A percentile compares a stretch with the other conserved stretches of the same genome.
phyloP scores from a whole-genome alignment of 441 rosid genomes.

The Euphorbia neoarborescens region DNA sequence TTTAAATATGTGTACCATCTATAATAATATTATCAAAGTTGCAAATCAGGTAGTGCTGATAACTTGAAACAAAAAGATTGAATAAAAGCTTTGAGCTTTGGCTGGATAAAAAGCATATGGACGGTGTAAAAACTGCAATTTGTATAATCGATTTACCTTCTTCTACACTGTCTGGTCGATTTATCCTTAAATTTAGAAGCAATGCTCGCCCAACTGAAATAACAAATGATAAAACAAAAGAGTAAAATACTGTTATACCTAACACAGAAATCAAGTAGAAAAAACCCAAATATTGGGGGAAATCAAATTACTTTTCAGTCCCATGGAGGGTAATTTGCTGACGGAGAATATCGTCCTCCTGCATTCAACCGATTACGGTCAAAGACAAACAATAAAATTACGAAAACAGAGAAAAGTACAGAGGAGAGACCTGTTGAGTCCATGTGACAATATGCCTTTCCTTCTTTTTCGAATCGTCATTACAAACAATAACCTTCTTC shows the following conservation, averaged over 20 bases:
- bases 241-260: slow-evolving; percentile 9
- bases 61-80: slow-evolving; percentile 7
- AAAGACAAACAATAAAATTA: not conserved
- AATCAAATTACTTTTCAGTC: slow-evolving; percentile 58
- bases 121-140: slow-evolving; percentile 11
- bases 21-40: slow-evolving; percentile 15
- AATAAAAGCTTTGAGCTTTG: not conserved
- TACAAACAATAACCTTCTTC: slow-evolving; percentile 32
- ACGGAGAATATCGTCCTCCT: slow-evolving; percentile 93
- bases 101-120: not conserved
- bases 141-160: slow-evolving; percentile 49
- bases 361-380: slow-evolving; percentile 23
- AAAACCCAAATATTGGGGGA: not conserved
- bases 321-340: slow-evolving; percentile 75
- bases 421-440: slow-evolving; percentile 58
- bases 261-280: not conserved
- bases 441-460: slow-evolving; percentile 92
- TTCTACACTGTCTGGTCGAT: slow-evolving; percentile 90
- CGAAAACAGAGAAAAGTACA: not conserved
- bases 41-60: slow-evolving; percentile 16
- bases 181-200: slow-evolving; percentile 89
- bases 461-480: slow-evolving; percentile 83
- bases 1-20: slow-evolving; percentile 96
- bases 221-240: slow-evolving; percentile 20
- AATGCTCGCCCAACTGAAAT: slow-evolving; percentile 79